Evolutionary conservation across 1,284 basidiomycete species (phyloP).

Genomic region (Schizophyllum commune): DNA sequence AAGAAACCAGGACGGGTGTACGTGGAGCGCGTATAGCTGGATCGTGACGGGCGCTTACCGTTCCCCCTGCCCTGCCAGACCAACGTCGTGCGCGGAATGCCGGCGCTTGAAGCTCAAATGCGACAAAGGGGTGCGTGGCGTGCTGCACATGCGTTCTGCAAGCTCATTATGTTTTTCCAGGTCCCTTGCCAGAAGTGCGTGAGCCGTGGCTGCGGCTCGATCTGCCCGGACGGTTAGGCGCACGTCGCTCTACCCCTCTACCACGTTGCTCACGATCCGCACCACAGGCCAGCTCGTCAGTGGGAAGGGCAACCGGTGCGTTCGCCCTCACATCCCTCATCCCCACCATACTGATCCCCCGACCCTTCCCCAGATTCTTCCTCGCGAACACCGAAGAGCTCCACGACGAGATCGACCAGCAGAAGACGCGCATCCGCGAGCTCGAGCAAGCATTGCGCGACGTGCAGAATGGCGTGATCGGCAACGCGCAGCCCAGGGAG

Average conservation of each 20-base stretch:
- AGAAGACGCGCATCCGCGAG: conserved; percentile 45
- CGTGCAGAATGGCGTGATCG: conserved; percentile 39
- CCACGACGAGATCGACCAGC: conserved; percentile 50
- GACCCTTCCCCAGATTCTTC: conserved; percentile 33
- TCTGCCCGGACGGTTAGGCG: conserved; percentile 58
- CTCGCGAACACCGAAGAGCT: conserved; percentile 61
- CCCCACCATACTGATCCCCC: neutral
- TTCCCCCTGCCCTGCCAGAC: conserved; percentile 15
- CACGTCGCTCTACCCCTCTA: neutral
- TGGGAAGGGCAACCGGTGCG: conserved; percentile 45
- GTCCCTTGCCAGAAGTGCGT: conserved; percentile 67
- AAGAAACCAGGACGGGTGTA: conserved; percentile 16
- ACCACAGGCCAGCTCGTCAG: conserved; percentile 45
- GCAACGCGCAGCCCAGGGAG: conserved; percentile 35
- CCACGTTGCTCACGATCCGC: conserved; percentile 1
- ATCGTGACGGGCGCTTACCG: neutral
- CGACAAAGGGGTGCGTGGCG: conserved; percentile 48
- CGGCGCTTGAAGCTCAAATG: conserved; percentile 66
- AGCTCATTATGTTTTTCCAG: conserved; percentile 22
- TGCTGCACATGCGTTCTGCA: neutral
- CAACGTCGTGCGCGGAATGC: conserved; percentile 69
- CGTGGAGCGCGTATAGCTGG: neutral
- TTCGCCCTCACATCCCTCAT: neutral
- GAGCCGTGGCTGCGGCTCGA: conserved; percentile 57
- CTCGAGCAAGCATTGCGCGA: conserved; percentile 48